Base-by-base conservation (phyloP, 306 rosid species). In the Pterocarpus santalinus region DNA sequence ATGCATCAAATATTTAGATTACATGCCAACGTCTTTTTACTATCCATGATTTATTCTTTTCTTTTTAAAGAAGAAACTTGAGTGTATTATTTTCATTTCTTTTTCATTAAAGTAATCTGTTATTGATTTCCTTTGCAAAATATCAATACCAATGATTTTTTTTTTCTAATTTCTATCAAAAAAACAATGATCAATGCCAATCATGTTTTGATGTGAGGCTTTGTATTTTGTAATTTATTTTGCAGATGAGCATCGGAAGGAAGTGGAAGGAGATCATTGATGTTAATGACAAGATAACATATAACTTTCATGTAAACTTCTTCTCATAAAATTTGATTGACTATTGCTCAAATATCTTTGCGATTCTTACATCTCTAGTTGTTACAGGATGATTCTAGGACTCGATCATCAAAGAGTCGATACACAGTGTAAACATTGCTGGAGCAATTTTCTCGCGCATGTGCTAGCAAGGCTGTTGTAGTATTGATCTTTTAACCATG, bases 231-330 rank as follows among this genome's bases (percentile, higher is more conserved):
- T 72, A 49, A 63, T 58, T 39, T 73, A 33, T 67, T 66, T 12
- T 90, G 87, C 88, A 96, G 99, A 94, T 90, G 94, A 61, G 94
- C 88, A 94, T 96, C 4, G 99, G 98, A 77, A 89, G 97, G 86
- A 96, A 93, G 88, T 96, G 98, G 99, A 96, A 94, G 97, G 97
- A 96, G 84, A 84, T 96, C 78, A 83, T 90, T 22, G 97, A 93
- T 65, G 83, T 84, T 17, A 84, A 78, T 12, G 99, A 96, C 71
- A 93, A 90, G 89, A 88, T 96, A 75, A 65, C 79, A 36, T 93
- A 92, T 79, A 88, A 83, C 87, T 90, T 89, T 80, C 98, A 96
- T 85, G 99, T 96, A 90, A 86, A 78, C 47, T 41, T 84, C 22
- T 52, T 15, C 80, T 62, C 65, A 0, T 72, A 15, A 22, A 39